Conservation (phyloP, 2,329 filamentous ascomycete species). For the Verticillium albo-atrum region DNA sequence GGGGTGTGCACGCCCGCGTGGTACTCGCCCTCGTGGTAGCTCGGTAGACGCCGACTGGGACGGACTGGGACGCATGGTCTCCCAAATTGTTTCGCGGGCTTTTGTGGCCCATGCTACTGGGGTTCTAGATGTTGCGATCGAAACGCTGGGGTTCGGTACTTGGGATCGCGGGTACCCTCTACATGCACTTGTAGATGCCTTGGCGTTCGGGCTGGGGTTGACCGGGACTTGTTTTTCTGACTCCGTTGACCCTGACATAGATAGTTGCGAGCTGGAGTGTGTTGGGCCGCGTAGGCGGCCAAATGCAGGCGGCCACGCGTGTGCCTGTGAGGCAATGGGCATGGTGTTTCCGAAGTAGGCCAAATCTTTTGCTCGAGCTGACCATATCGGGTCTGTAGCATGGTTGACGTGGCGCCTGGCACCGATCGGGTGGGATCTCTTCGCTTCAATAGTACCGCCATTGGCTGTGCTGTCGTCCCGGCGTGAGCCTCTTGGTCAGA, state of each 20-base stretch:
- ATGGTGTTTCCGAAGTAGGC: neutral
- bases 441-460: neutral
- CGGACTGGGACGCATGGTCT: neutral
- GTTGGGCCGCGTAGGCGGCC: neutral
- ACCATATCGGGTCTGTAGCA: neutral
- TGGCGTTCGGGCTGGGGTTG: neutral
- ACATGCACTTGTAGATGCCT: neutral
- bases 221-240: neutral
- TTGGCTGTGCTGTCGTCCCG: neutral
- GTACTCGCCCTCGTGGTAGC: neutral
- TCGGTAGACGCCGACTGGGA: neutral
- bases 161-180: neutral
- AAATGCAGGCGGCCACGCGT: neutral
- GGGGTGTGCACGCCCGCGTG: neutral
- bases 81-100: neutral
- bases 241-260: neutral
- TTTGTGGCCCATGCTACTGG: neutral
- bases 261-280: too few species aligned
- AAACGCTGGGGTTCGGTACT: neutral
- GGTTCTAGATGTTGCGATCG: neutral
- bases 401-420: neutral
- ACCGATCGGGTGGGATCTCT: neutral
- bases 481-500: neutral
- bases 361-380: too few species aligned
- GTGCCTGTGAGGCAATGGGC: neutral